phyloP scores from a whole-genome alignment of 495 filamentous ascomycete species.

The Penicillium ucsense region DNA sequence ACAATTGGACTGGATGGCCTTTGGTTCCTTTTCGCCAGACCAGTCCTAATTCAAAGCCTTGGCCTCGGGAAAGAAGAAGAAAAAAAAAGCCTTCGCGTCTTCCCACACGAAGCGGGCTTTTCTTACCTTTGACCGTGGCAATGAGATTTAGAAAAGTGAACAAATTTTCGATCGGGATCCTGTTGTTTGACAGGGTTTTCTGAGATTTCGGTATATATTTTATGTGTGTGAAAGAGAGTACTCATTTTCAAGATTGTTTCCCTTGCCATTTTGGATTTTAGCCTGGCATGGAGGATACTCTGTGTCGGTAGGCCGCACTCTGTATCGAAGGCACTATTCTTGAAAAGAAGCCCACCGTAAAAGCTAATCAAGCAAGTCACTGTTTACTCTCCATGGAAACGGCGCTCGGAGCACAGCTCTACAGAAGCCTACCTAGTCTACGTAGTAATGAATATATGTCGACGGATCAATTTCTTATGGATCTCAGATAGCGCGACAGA shows the following conservation, averaged over 20 bases:
- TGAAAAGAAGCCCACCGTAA: too few species aligned
- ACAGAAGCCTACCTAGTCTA: too few species aligned
- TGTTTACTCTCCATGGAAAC: too few species aligned
- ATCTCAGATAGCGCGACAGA: too few species aligned
- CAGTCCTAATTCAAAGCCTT: conserved; percentile 14
- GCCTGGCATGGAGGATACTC: too few species aligned
- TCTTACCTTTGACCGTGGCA: conserved; percentile 10
- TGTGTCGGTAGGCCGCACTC: too few species aligned
- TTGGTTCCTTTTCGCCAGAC: conserved; percentile 28
- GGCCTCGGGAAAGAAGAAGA: not conserved
- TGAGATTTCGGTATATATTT: conserved; percentile 16
- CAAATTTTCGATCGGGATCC: conserved; percentile 13
- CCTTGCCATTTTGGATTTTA: not conserved
- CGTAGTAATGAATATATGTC: too few species aligned
- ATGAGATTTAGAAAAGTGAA: conserved; percentile 26
- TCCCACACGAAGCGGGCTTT: conserved; percentile 4
- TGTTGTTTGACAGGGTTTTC: conserved; percentile 2
- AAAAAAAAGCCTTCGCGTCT: conserved; percentile 2
- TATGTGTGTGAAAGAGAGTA: conserved; percentile 10
- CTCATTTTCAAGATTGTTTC: conserved; percentile 1
- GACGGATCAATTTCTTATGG: too few species aligned
- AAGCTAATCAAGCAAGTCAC: too few species aligned
- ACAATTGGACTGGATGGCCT: conserved; percentile 25
- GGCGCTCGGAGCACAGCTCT: too few species aligned
- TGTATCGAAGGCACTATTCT: too few species aligned